Evolutionary conservation across 805 yeast species (phyloP).

Genomic region (Wickerhamomyces sydowiorum): DNA sequence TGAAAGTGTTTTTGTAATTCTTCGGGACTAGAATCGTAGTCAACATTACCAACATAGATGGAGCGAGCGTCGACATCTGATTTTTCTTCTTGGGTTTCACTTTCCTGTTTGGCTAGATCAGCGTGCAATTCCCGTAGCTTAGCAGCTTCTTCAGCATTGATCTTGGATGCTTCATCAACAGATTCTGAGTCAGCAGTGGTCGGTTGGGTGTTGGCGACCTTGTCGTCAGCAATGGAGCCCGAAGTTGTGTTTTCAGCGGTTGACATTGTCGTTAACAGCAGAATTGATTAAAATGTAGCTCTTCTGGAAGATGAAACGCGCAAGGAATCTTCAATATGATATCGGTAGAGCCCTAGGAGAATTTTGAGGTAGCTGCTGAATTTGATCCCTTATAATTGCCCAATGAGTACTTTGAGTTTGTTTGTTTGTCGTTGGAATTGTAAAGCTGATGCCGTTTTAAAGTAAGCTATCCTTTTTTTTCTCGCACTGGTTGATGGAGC

Average conservation of each 20-base stretch:
- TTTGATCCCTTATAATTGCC: too few relatives aligned
- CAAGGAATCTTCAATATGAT: too few relatives aligned
- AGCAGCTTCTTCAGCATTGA: constrained; percentile 52
- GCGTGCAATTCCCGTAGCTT: constrained; percentile 54
- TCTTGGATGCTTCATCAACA: constrained; percentile 36
- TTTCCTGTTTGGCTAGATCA: constrained; percentile 36
- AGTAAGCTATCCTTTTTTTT: too few relatives aligned
- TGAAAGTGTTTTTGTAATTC: constrained; percentile 74
- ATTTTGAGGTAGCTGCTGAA: too few relatives aligned
- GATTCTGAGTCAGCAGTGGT: constrained; percentile 1
- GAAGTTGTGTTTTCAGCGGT: not conserved
- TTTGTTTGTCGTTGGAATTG: too few relatives aligned
- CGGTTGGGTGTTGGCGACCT: not conserved
- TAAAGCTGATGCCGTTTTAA: too few relatives aligned
- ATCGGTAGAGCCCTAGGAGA: too few relatives aligned
- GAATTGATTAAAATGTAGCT: not conserved
- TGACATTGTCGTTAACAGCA: not conserved
- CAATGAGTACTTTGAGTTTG: too few relatives aligned
- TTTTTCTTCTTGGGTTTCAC: constrained; percentile 38
- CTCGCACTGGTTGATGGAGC: not conserved
- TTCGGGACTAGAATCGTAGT: constrained; percentile 70
- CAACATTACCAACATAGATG: constrained; percentile 81
- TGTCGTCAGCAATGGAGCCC: not conserved
- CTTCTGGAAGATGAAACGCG: not conserved
- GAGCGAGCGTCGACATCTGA: constrained; percentile 73